Evolutionary conservation across 1,284 basidiomycete genomes (phyloP).

Genomic region (Vanrija humicola): DNA sequence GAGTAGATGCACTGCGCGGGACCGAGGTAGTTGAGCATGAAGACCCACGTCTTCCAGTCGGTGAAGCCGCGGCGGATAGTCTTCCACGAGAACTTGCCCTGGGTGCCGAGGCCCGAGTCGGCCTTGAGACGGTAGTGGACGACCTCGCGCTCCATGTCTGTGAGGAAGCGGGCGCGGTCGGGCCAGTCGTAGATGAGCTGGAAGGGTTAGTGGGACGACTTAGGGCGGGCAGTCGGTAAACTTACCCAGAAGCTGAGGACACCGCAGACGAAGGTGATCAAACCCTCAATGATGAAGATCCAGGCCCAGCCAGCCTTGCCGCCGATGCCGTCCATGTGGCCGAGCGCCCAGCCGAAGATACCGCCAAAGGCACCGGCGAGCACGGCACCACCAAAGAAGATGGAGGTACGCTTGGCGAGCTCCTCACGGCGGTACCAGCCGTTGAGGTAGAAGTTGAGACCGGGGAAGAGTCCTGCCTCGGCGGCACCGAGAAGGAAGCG

Average conservation of each 20-base stretch:
- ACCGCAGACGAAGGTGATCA: constrained; percentile 44
- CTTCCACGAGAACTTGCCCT: constrained; percentile 37
- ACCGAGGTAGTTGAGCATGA: constrained; percentile 46
- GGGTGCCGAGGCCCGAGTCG: constrained; percentile 42
- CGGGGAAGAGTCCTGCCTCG: constrained; percentile 48
- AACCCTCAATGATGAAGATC: constrained; percentile 51
- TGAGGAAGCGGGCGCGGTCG: constrained; percentile 45
- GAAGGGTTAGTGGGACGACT: too few species aligned
- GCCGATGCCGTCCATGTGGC: constrained; percentile 40
- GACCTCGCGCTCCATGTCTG: constrained; percentile 40
- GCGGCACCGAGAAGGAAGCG: constrained; percentile 48
- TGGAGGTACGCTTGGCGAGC: constrained; percentile 44
- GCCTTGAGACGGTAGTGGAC: constrained; percentile 43
- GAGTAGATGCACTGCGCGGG: constrained; percentile 46
- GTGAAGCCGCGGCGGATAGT: constrained; percentile 31
- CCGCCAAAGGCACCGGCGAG: constrained; percentile 49
- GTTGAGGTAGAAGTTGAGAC: constrained; percentile 50
- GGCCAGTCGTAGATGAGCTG: constrained; percentile 47
- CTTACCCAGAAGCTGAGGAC: constrained; percentile 38
- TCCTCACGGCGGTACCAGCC: constrained; percentile 50
- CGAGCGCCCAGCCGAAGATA: constrained; percentile 41
- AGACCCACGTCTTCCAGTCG: constrained; percentile 44
- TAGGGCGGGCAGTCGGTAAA: too few species aligned
- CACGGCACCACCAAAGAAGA: constrained; percentile 53
- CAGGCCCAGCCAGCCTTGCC: constrained; percentile 50